Base-by-base conservation (phyloP, 768 basidiomycete genomes). In the Tulasnella sp. region DNA sequence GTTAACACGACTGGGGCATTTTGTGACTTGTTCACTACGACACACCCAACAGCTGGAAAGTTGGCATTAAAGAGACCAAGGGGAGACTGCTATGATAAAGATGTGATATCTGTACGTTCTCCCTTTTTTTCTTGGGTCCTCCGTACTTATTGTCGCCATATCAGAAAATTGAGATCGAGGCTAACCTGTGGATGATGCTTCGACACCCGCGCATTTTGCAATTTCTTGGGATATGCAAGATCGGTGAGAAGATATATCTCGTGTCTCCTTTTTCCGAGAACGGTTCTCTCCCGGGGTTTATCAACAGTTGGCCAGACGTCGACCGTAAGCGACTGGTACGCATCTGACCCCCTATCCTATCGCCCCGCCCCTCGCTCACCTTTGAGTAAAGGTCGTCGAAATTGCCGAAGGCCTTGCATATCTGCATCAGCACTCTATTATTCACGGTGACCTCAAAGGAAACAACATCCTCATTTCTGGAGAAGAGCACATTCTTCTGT, bases 361-460 rank as follows among this genome's bases (percentile, higher is more conserved):
- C 19, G 14, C 12, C 18, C 46, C 46, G n/a, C 14, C 46, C 12
- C 21, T n/a, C 42, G 31, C 24, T 73, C 72, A 38, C 72, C 5
- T n/a, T 73, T 27, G 7, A 34, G 21, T 73, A 3, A 24, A 73
- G 72, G 38, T 73, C 5, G 19, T 38, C 42, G 38, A 73, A 36
- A 73, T 44, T 73, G 72, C 72, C 14, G 72, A 73, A 38, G 72
- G 38, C 9, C 72, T 73, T 16, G 34, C 42, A 16, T 73, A 73
- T 73, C 36, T 73, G 31, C 72, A 73, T 44, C 42, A 38, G 27
- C 16, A 24, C 38, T 18, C 19, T 10, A 38, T 73, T 19, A 73
- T 73, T 36, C 72, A 73, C 42, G 72, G 72, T 24, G 72, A 73
- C 42, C 36, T 73, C 31, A 73, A 73, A 73, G 72, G 38, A 21